Base-by-base conservation (phyloP, 1,284 basidiomycete genomes). In the Ceratobasidium sp. region DNA sequence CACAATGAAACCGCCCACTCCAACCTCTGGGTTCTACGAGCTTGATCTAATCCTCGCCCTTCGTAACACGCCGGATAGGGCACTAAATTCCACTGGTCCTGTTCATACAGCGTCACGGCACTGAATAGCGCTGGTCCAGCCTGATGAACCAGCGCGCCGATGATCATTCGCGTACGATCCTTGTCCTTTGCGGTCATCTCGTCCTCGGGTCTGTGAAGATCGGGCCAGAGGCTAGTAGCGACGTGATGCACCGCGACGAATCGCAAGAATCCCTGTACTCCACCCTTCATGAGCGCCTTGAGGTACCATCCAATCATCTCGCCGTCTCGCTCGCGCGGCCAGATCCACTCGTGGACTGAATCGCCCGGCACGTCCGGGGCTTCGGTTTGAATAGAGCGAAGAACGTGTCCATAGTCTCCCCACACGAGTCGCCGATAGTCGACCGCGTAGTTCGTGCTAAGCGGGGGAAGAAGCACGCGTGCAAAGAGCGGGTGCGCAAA, bases 371-470 rank as follows among this genome's bases (percentile, higher is more conserved):
- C 70, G 13, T 38, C 45, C n/a, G 55, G 6, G 81, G 80, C 29
- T 52, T 81, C 78, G 6, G 81, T 85, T 55, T 81, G 85, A 62
- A 88, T 82, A 60, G 80, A 92, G 74, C 79, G 84, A 71, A 90
- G 73, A 54, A 83, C 78, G 75, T 86, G 89, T 38, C 80, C 84
- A 77, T 86, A 91, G 75, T 96, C 93, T 65, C 83, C 86, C 92
- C 93, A 98, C 2, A 98, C 78, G 69, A 90, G 85, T 72, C 87
- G 88, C 56, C 96, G 87, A 76, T 94, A 98, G 79, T 98, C 96
- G 20, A 81, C 70, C 1, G 92, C 82, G 77, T 94, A 94, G n/a
- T 80, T 78, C 86, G 89, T 87, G 72, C 78, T 79, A 2, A 88
- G 83, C 0, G 93, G 90, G 0, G 90, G 86, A 5, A 96, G 82